Evolutionary conservation across 305 asterid genomes (phyloP), one percentile per base, ranked within the genome.

Genomic region (Coffea humblotiana): DNA sequence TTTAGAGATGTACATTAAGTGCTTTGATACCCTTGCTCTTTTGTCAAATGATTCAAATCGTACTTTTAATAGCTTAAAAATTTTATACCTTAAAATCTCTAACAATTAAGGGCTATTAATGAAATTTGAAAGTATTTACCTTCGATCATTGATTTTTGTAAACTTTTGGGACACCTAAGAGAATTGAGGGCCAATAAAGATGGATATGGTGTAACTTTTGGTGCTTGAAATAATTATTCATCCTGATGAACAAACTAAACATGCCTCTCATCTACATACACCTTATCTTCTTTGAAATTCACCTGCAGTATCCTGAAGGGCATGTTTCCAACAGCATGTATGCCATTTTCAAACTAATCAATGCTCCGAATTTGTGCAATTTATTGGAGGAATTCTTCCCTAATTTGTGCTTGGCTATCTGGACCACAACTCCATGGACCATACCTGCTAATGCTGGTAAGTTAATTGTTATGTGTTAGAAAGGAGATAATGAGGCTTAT

Each of bases 341-440:
- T 83, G 98, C 93, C 56, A 71, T 89, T 83, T 96, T 96, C 86
- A 91, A 84, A 86, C 77, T 96, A 88, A 88, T 86, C 77, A 82
- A 88, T 85, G 83, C 87, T 77, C 87, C 94, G 68, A 77, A 86
- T 77, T 90, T 94, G 14, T 82, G 84, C 83, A 86, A 89, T 77
- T 69, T 83, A 78, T 86, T 94, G 23, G 90, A 90, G 73, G 97
- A 92, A 71, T 93, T 88, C 81, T 80, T 85, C 32, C 96, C 97
- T 60, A 90, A 94, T 85, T 79, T 96, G 91, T 84, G 89, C 81
- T 83, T 96, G 87, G 97, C 98, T 84, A 89, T 96, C 80, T 96
- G 99, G 99, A 96, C 99, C 77, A 96, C 98, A 66, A 96, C 99
- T 75, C 98, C 99, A n/a, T 96, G 99, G 99, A 96, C 98, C 48